These are phyloP conservation scores for Aspergillus luchuensis DNA, from an alignment of 2,329 filamentous ascomycete genomes.

Conservation along the genomic window DNA sequence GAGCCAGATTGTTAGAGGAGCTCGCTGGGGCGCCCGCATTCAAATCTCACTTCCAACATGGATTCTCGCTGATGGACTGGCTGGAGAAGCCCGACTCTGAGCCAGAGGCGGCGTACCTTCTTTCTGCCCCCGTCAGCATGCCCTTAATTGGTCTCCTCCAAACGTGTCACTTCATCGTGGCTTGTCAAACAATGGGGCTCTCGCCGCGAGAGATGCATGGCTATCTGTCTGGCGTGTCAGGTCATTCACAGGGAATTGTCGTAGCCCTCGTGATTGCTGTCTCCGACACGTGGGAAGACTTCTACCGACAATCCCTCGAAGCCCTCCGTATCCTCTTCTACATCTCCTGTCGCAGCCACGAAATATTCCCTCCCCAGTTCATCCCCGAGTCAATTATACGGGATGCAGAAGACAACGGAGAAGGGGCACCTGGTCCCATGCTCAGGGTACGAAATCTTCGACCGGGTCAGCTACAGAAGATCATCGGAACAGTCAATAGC, in stretches of 20 bases:
- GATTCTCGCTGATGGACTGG: slow-evolving; percentile 32
- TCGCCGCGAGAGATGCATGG: not conserved
- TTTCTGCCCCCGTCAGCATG: slow-evolving; percentile 40
- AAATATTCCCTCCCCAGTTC: slow-evolving; percentile 19
- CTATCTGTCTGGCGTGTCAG: slow-evolving; percentile 13
- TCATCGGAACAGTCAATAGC: slow-evolving; percentile 28
- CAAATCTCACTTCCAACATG: slow-evolving; percentile 21
- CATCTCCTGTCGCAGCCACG: slow-evolving; percentile 35
- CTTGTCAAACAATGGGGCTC: not conserved
- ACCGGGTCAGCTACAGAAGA: slow-evolving; percentile 18
- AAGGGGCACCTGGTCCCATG: slow-evolving; percentile 20
- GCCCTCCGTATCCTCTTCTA: slow-evolving; percentile 38
- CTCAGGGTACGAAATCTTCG: slow-evolving; percentile 31
- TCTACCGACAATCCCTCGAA: slow-evolving; percentile 28
- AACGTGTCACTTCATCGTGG: slow-evolving; percentile 10
- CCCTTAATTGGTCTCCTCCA: slow-evolving; percentile 41
- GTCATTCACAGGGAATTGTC: slow-evolving; percentile 43
- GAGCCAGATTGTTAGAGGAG: slow-evolving; percentile 7
- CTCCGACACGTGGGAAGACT: slow-evolving; percentile 34
- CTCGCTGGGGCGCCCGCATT: slow-evolving; percentile 3
- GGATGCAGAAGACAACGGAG: not conserved
- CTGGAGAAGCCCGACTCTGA: slow-evolving; percentile 29
- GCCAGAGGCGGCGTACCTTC: slow-evolving; percentile 35
- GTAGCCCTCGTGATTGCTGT: slow-evolving; percentile 36
- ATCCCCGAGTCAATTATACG: slow-evolving; percentile 23